Conservation (phyloP, 208 protist genomes). For the Wallacemonas sp. region DNA sequence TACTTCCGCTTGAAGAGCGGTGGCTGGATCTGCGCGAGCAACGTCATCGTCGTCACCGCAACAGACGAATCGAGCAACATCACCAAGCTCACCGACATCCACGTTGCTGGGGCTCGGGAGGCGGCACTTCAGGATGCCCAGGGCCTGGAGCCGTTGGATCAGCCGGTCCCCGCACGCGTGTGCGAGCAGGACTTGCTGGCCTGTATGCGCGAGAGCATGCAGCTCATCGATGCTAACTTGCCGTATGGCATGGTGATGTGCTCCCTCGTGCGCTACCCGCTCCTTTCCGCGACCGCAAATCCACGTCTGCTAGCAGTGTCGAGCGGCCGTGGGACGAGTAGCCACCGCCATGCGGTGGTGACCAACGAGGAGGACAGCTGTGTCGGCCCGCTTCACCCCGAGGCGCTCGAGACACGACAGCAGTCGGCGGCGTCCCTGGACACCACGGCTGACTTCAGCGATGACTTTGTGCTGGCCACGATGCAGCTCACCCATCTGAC, state of each 20-base stretch:
- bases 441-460: background rate
- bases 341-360: too few species aligned
- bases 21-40: conserved; percentile 67
- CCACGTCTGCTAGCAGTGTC: background rate
- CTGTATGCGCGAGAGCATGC: conserved; percentile 60
- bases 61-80: conserved; percentile 29
- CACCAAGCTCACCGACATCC: conserved; percentile 26
- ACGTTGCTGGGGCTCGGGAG: conserved; percentile 21
- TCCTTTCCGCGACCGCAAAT: conserved; percentile 16
- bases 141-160: background rate
- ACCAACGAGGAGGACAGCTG: conserved; percentile 11
- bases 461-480: conserved; percentile 12
- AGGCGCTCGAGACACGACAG: background rate
- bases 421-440: background rate
- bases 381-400: background rate
- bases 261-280: conserved; percentile 58
- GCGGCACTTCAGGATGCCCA: background rate
- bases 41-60: conserved; percentile 66
- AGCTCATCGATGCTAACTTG: conserved; percentile 60
- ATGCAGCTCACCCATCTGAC: conserved; percentile 56
- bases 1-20: conserved; percentile 72
- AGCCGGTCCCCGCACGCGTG: background rate
- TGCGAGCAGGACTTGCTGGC: conserved; percentile 16
- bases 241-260: conserved; percentile 74
- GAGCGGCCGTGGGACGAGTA: too few species aligned